Percentiles rank a stretch among this genome's conserved stretches.
Evolutionary conservation across 805 yeast species (phyloP).

Genomic region (Myxozyma sirexii): DNA sequence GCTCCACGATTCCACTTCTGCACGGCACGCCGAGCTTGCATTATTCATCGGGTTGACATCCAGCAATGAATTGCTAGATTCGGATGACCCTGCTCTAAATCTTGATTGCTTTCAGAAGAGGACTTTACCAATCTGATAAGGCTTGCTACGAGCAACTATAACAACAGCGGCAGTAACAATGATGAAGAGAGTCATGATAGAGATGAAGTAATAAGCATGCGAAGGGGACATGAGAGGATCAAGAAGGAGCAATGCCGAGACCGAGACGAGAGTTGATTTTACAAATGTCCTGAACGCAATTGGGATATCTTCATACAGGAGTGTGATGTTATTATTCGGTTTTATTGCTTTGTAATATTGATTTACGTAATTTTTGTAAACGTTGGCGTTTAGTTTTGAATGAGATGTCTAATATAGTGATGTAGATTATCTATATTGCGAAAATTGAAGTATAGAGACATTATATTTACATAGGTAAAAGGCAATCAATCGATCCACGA

Average conservation of each 20-base stretch:
- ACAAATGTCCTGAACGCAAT: not conserved
- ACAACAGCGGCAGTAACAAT: no score
- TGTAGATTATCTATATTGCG: not conserved
- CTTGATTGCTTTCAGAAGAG: not conserved
- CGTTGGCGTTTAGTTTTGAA: not conserved
- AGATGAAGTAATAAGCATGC: not conserved
- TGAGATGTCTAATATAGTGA: not conserved
- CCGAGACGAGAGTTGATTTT: not conserved
- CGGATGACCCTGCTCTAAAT: not conserved
- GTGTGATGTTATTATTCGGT: not conserved
- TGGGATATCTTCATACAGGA: not conserved
- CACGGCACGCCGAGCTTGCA: not conserved
- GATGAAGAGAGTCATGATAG: not conserved
- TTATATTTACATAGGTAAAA: no score
- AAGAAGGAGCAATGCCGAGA: not conserved
- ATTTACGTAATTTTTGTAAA: not conserved
- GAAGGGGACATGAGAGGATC: not conserved
- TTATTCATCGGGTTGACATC: not conserved
- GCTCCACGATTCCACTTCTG: not conserved
- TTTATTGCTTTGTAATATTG: not conserved
- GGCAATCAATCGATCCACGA: no score
- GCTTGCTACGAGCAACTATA: not conserved
- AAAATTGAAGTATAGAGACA: no score
- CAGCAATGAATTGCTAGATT: not conserved
- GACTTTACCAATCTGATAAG: not conserved